Evolutionary conservation across 1,284 basidiomycete genomes (phyloP), one percentile per base, ranked within the genome.

Genomic region (Agaricales sp.): DNA sequence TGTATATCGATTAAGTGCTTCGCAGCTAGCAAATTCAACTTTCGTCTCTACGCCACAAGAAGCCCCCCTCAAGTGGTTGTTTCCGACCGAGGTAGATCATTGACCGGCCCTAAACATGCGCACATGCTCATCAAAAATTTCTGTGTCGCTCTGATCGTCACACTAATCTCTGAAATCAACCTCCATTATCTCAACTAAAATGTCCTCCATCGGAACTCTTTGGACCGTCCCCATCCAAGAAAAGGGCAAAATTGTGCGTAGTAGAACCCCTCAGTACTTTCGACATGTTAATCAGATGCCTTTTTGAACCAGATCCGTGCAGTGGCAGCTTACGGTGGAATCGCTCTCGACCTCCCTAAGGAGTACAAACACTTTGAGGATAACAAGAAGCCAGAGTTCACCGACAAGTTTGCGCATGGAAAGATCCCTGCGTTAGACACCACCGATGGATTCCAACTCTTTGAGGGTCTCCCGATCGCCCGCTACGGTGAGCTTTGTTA

Each of bases 341-440:
- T 91, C 57, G 72, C 82, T 54, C 63, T 93, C 59, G 78, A 86
- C 53, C 53, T 74, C 52, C 74, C 78, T 41, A 63, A 67, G 26
- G 59, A 54, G 54, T 87, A 86, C 63, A 74, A 73, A 57, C 82
- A 85, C 62, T 73, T 69, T 52, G 75, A 85, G 63, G 78, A 82
- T 65, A 92, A 93, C 77, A 83, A 82, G 64, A 78, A 78, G 56
- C 74, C 81, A 0, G 87, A 87, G 53, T 92, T 84, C 69, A 67
- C 84, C 49, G 62, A 73, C 56, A 92, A 92, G 66, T 92, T 91
- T 70, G 83, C 87, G 43, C 74, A 79, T 56, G 89, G 86, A 54
- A 90, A 89, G 74, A 80, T 94, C 58, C 94, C 95, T 39, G 83
- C 83, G 30, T 80, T 89, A 51, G 87, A 92, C 65, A 71, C 73